Conservation (phyloP, 768 basidiomycete species). For the Amanita thiersii region DNA sequence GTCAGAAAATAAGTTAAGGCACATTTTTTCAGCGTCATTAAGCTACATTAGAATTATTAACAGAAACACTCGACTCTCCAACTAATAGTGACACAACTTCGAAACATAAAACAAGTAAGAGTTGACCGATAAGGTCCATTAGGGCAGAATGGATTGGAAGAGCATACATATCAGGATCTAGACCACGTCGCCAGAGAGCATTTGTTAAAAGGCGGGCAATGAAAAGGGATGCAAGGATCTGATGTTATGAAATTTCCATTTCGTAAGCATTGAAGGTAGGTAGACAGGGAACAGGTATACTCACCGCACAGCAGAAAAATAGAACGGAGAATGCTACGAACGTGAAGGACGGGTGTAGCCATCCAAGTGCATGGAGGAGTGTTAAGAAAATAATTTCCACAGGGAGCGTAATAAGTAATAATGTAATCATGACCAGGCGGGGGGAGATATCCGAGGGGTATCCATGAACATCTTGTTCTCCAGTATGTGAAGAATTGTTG, state of each 20-base stretch:
- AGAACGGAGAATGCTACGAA: constrained; percentile 62
- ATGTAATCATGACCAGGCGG: constrained; percentile 53
- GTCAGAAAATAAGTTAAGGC: too few relatives aligned
- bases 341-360: constrained; percentile 64
- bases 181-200: constrained; percentile 67
- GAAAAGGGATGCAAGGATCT: constrained; percentile 67
- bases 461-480: constrained; percentile 12
- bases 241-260: constrained; percentile 7
- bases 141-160: constrained; percentile 88
- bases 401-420: constrained; percentile 72
- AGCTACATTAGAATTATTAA: too few relatives aligned
- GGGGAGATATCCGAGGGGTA: constrained; percentile 30
- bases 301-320: constrained; percentile 72
- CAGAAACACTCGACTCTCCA: background rate
- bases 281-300: constrained; percentile 20
- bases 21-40: too few relatives aligned
- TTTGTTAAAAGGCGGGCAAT: constrained; percentile 62
- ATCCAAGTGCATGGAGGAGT: constrained; percentile 59
- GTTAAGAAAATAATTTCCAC: constrained; percentile 70
- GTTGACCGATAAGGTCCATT: constrained; percentile 9
- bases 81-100: constrained; percentile 6
- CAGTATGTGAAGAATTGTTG: too few relatives aligned
- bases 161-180: constrained; percentile 90
- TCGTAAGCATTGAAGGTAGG: constrained; percentile 5
- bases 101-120: constrained; percentile 7